Evolutionary conservation across 2,329 filamentous ascomycete species (phyloP), one percentile per base, ranked within the genome.

Genomic region (Fusarium sp.): DNA sequence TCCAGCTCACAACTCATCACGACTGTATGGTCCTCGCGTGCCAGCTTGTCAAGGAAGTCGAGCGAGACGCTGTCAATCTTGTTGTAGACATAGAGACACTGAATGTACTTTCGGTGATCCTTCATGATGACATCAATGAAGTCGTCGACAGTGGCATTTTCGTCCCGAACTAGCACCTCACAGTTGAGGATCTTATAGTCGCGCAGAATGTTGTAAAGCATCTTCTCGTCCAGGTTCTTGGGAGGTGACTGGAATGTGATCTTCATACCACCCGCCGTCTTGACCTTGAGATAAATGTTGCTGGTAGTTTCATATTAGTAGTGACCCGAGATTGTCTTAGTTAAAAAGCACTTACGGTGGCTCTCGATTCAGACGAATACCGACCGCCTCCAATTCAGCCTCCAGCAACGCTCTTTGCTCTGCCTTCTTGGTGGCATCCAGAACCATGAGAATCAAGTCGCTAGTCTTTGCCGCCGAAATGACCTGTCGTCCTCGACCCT

Each of bases 121-220:
- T 96, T 97, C 95, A 98, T 98, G 81, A 99, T 98, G 65, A 98
- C 94, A 80, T 99, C 96, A 83, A 99, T 99, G 80, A 99, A 92
- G 81, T 99, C 95, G 82, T 99, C 96, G 36, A 99, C 94, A 1
- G 96, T 98, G 40, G 92, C 94, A 78, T 97, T 90, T 77, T 99
- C 96, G 78, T 99, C 96, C 74, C 96, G 92, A 17, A 99, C 89
- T 22, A 99, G 88, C 1, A 99, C 94, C 80, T 99, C 96, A 81
- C 92, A 96, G 84, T 99, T 99, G 63, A 99, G 88, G 74, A 99
- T 94, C 84, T 98, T 98, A 89, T 99, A 99, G 85, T 99, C 96
- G 72, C 94, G 92, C 51, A 99, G 86, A 77, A 99, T 98, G 83
- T 97, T 98, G 85, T 91, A 97, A 62, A 99, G 86, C 93, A 99